Evolutionary conservation across 192 early-diverging fungal genomes (phyloP).

Genomic region (Cetraspora pellucida): DNA sequence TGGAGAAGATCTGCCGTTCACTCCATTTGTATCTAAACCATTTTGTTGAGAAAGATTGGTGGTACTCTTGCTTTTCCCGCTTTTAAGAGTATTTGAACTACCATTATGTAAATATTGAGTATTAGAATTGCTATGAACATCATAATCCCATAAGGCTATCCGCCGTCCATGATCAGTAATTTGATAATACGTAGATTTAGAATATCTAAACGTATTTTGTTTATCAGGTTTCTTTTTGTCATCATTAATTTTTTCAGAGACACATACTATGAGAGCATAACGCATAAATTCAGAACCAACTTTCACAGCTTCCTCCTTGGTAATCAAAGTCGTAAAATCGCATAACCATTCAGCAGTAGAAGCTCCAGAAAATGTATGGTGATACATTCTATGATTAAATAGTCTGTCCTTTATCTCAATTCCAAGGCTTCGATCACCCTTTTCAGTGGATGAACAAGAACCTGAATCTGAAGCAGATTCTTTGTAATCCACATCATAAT

Average conservation of each 20-base stretch:
- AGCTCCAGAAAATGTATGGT: slow-evolving; percentile 51
- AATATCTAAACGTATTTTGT: slow-evolving; percentile 28
- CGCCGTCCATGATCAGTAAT: slow-evolving; percentile 41
- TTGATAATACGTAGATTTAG: slow-evolving; percentile 38
- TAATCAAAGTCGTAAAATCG: slow-evolving; percentile 53
- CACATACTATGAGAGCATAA: slow-evolving; percentile 49
- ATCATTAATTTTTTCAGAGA: slow-evolving; percentile 21
- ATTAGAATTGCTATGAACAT: not conserved
- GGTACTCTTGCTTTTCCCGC: not conserved
- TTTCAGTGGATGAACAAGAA: slow-evolving; percentile 23
- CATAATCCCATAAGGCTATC: slow-evolving; percentile 41
- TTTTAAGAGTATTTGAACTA: too few species aligned
- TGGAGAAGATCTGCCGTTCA: too few species aligned
- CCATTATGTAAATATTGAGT: not conserved
- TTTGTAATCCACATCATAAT: slow-evolving; percentile 10
- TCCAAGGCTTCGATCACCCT: slow-evolving; percentile 40
- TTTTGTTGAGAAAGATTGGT: not conserved
- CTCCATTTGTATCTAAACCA: not conserved
- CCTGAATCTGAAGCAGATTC: not conserved
- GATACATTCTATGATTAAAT: slow-evolving; percentile 38
- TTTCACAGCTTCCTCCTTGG: slow-evolving; percentile 49
- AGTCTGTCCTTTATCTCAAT: slow-evolving; percentile 50
- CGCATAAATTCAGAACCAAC: slow-evolving; percentile 50
- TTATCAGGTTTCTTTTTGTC: not conserved
- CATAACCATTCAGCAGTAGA: slow-evolving; percentile 53